Evolutionary conservation across 2,329 filamentous ascomycete species (phyloP).

Genomic region (Pseudohalonectria lignicola): DNA sequence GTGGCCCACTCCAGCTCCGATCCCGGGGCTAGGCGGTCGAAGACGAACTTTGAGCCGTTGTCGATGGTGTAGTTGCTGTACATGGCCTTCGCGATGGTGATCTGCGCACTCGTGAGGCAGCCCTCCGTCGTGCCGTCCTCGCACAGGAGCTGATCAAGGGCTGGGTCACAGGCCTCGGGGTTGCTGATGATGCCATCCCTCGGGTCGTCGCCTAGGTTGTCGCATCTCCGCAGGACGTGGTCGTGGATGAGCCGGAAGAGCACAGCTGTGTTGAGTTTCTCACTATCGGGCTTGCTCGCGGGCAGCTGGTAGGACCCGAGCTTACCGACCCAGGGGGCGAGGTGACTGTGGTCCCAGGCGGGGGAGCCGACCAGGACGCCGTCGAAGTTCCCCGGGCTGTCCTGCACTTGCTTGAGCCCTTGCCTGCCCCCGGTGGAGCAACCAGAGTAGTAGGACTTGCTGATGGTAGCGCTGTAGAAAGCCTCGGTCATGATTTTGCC

Average conservation of each 20-base stretch:
- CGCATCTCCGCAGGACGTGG: slow-evolving; percentile 37
- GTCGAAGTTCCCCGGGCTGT: slow-evolving; percentile 43
- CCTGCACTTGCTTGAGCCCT: slow-evolving; percentile 40
- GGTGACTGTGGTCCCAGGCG: slow-evolving; percentile 38
- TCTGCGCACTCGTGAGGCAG: slow-evolving; percentile 28
- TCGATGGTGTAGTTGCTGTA: slow-evolving; percentile 15
- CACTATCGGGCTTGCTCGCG: slow-evolving; percentile 24
- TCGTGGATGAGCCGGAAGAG: slow-evolving; percentile 30
- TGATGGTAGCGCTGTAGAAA: slow-evolving; percentile 30
- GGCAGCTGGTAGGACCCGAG: slow-evolving; percentile 36
- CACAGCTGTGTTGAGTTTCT: slow-evolving; percentile 24
- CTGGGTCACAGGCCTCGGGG: slow-evolving; percentile 30
- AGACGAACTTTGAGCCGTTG: slow-evolving; percentile 24
- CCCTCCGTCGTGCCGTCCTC: slow-evolving; percentile 7
- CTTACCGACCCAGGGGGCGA: slow-evolving; percentile 30
- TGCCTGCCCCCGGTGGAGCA: slow-evolving; percentile 50
- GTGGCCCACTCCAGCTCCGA: slow-evolving; percentile 26
- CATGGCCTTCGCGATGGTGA: slow-evolving; percentile 18
- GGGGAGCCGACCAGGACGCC: slow-evolving; percentile 38
- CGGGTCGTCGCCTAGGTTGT: slow-evolving; percentile 34
- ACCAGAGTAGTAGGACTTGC: slow-evolving; percentile 42
- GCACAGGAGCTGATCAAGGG: slow-evolving; percentile 17
- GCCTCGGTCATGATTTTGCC: slow-evolving; percentile 33
- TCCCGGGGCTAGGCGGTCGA: slow-evolving; percentile 31
- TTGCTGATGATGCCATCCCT: slow-evolving; percentile 36